Evolutionary conservation across 2,329 filamentous ascomycete species (phyloP), one percentile per base, ranked within the genome.

Genomic region (Chrysoporthe austroafricana): DNA sequence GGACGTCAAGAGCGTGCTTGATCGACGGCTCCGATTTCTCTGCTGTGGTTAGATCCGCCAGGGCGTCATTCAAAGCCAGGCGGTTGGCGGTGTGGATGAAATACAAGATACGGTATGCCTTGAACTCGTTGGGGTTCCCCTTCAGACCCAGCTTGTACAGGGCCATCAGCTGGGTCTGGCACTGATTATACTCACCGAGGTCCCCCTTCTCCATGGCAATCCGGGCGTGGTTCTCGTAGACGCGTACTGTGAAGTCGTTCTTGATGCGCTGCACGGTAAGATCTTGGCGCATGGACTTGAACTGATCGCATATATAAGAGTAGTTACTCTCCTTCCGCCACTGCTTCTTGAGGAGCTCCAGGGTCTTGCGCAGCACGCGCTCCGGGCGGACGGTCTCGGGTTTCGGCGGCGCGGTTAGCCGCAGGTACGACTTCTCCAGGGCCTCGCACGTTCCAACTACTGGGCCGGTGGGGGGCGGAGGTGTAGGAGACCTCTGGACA

Each of bases 131-230:
- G 77, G 92, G 89, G 80, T 94, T 94, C 75, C 95, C 96, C 77
- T 93, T 93, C 78, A 97, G 84, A 73, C 92, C 91, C 82, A 93
- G 88, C 79, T 88, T 88, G 82, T 99, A 98, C 76, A 99, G 84
- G 72, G 91, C 93, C 80, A 93, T 93, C 77, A 99, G 86, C 83
- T 99, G 96, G 76, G 96, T 98, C 85, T 99, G 96, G 82, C 96
- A 99, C 87, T 99, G 96, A 85, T 99, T 99, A 96, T 99, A 99
- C 96, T 99, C 96, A 99, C 96, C 95, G 84, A 98, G 88, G 85
- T 99, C 96, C 82, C 92, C 94, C 87, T 96, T 97, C 82, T 99
- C 95, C 80, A 99, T 85, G 73, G 96, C 96, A 81, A 99, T 98
- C 70, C 96, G 91, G 71, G 95, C 96, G 82, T 99, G 96, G 70